A percentile compares a stretch with the other conserved stretches of the same genome.
Conservation (phyloP, 2,329 filamentous ascomycete genomes). For the Ascochyta lentis region DNA sequence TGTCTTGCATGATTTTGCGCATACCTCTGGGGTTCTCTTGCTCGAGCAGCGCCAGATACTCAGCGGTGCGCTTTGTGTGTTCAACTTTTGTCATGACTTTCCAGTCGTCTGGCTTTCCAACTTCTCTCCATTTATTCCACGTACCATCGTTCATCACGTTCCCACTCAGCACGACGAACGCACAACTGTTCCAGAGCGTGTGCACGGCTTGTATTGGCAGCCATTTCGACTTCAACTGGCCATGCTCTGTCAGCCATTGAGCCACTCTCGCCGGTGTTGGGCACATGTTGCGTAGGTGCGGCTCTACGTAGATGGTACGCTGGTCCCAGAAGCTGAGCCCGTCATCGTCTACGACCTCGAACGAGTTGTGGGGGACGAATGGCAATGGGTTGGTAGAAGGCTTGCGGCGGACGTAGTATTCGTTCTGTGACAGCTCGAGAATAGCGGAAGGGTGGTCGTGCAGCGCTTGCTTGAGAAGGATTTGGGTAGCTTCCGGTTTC, state of each 20-base stretch:
- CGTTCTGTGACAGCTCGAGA: constrained; percentile 35
- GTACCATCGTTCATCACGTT: constrained; percentile 38
- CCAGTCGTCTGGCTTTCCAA: constrained; percentile 40
- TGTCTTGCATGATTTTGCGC: constrained; percentile 15
- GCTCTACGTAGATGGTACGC: constrained; percentile 48
- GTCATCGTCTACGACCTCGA: constrained; percentile 34
- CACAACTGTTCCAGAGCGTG: constrained; percentile 42
- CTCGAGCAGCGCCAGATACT: constrained; percentile 38
- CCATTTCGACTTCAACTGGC: constrained; percentile 40
- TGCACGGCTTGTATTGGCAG: constrained; percentile 45
- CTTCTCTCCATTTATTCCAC: constrained; percentile 42
- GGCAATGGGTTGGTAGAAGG: constrained; percentile 39
- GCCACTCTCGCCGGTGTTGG: constrained; percentile 41
- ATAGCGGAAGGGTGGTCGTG: constrained; percentile 22
- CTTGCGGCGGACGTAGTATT: constrained; percentile 40
- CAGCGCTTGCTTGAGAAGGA: constrained; percentile 38
- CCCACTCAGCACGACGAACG: constrained; percentile 45
- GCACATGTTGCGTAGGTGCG: constrained; percentile 41
- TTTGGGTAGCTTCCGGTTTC: constrained; percentile 42
- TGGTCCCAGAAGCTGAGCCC: constrained; percentile 46
- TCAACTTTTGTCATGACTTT: constrained; percentile 47
- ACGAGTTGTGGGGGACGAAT: constrained; percentile 38
- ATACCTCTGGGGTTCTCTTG: constrained; percentile 30
- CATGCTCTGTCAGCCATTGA: constrained; percentile 40
- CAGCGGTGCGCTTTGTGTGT: constrained; percentile 39